Evolutionary conservation across 495 filamentous ascomycete species (phyloP).

Genomic region (Hypoxylon lienhwacheense): DNA sequence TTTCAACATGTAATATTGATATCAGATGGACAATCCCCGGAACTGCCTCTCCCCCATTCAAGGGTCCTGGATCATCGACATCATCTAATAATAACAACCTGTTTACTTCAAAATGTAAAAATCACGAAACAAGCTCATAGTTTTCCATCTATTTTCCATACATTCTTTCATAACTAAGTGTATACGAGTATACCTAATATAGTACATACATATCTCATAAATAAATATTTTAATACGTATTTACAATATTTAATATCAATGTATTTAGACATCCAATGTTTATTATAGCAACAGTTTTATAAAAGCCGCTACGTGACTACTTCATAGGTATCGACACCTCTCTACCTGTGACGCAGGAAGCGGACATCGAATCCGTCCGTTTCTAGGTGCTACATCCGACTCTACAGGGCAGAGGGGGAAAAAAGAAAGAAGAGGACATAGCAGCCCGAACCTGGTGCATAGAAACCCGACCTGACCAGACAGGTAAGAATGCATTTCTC

Average conservation of each 20-base stretch:
- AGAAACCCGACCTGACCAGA: constrained; percentile 25
- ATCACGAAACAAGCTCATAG: constrained; percentile 9
- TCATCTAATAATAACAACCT: not conserved
- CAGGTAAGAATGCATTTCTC: too few relatives aligned
- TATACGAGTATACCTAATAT: not conserved
- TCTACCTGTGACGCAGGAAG: constrained; percentile 5
- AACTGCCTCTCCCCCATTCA: constrained; percentile 6
- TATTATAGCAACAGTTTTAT: too few relatives aligned
- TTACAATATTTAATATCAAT: too few relatives aligned
- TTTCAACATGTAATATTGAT: too few relatives aligned
- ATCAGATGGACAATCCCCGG: too few relatives aligned
- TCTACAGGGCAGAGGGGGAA: constrained; percentile 23
- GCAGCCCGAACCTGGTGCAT: constrained; percentile 22
- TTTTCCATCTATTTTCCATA: constrained; percentile 19
- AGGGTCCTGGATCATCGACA: constrained; percentile 21
- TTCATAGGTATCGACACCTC: not conserved
- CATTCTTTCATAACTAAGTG: not conserved
- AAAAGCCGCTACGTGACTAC: too few relatives aligned
- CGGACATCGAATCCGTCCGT: constrained; percentile 10
- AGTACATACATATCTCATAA: too few relatives aligned
- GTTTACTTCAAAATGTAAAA: too few relatives aligned
- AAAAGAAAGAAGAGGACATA: too few relatives aligned
- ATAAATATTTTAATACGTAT: too few relatives aligned
- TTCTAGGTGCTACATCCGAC: constrained; percentile 9
- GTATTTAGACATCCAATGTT: too few relatives aligned